Evolutionary conservation across 768 basidiomycete genomes (phyloP), one percentile per base, ranked within the genome.

Genomic region (Imleria badia): DNA sequence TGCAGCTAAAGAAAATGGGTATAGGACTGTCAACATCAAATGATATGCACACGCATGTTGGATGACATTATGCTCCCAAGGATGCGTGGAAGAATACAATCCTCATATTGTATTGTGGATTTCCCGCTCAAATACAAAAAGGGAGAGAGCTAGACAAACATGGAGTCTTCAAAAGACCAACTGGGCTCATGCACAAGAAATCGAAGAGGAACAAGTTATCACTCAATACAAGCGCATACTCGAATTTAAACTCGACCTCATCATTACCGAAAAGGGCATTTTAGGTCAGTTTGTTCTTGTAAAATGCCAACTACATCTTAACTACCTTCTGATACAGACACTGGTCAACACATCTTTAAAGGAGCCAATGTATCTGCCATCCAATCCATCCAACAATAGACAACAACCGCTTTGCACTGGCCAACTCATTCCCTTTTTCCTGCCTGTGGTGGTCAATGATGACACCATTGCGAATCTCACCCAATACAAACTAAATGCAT

Each of bases 121-220:
- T 98, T 95, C 71, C 94, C 95, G 12, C 74, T 98, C 52, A 96
- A 98, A 76, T 98, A 99, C 77, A 99, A 98, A 77, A 98, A 98
- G 79, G 96, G 96, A 26, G 97, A 98, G 77, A 85, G 82, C 52
- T 96, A 99, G 74, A 98, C 97, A 56, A 97, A 98, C 70, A 98
- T 98, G 81, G 96, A 98, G 75, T 94, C 98, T 60, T 87, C 86
- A 41, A 93, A 92, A 95, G 76, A 78, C 79, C 19, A 94, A 99
- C 68, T 99, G 94, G 92, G 85, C 87, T 49, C 76, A 92, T 44
- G 89, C 93, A 23, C 88, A 95, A 72, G 84, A 90, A 68, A 91
- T 98, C 54, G 97, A 98, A 76, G 97, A 99, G 74, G 93, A 98
- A 73, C 95, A 98, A 71, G 87, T 98, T 64, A 93, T 94, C 77